Evolutionary conservation across 129 eudicot genomes (phyloP).

Genomic region (Cynara cardunculus): DNA sequence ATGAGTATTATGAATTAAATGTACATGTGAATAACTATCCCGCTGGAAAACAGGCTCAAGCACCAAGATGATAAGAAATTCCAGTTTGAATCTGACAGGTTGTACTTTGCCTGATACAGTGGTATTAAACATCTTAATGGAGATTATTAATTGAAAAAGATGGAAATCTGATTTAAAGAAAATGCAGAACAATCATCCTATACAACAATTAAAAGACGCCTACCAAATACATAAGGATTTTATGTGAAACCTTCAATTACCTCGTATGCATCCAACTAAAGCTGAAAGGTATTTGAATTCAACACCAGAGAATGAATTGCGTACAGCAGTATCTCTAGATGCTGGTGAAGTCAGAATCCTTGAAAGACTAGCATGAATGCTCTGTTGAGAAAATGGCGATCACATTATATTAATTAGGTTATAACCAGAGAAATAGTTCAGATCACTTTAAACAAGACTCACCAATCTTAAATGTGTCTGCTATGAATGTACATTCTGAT

Average conservation of each 20-base stretch:
- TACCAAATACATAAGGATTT: background rate
- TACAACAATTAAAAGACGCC: background rate
- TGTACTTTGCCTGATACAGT: background rate
- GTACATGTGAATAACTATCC: background rate
- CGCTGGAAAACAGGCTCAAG: no score
- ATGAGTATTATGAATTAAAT: background rate
- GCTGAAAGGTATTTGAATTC: conserved; percentile 23
- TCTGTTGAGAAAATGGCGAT: conserved; percentile 31
- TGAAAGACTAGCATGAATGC: conserved; percentile 37
- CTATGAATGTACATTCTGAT: background rate
- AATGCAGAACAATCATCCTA: background rate
- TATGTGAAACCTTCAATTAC: conserved; percentile 14
- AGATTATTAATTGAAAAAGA: background rate
- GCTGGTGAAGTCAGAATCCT: conserved; percentile 33
- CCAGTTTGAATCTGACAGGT: background rate
- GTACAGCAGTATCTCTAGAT: conserved; percentile 26
- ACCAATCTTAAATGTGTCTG: background rate
- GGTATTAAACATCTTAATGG: background rate
- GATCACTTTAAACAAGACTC: background rate
- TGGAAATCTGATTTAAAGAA: conserved; percentile 7
- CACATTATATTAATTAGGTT: background rate
- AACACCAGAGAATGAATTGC: conserved; percentile 7
- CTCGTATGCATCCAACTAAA: conserved; percentile 31
- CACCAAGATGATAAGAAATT: no score
- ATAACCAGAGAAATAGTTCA: conserved; percentile 4